Evolutionary conservation across 805 yeast genomes (phyloP), one percentile per base, ranked within the genome.

Genomic region (Kregervanrija fluxuum): DNA sequence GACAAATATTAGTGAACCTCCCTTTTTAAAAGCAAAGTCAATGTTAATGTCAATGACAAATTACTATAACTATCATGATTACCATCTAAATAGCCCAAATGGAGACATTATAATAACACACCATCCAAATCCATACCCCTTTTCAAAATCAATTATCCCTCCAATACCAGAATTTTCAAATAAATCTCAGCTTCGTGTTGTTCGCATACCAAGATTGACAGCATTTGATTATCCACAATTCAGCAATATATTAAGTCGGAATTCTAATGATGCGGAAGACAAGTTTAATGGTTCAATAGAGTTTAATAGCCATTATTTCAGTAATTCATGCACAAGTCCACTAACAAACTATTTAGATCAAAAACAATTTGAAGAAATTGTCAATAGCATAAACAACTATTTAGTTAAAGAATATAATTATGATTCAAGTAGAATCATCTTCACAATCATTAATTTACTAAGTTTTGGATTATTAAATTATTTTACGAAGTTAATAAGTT

Each of bases 41-140:
- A 30, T 17, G 14, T 33, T 11, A 31, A 28, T 32, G 31, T 13
- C 14, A 30, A 16, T 32, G 35, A 40, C 45, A n/a, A 44, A 51
- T 35, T 81, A 78, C 56, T 83, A 80, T 70, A 83, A 84, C 56
- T 82, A 80, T 53, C 87, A 83, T 55, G 90, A 83, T 56, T 79
- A 67, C 8, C 28, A 22, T 54, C 41, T 49, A 12, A 41, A 46
- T 8, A 38, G 40, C 8, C 16, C 17, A 11, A 31, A 36, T 11
- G 36, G 37, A 5, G n/a, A 32, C 8, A 34, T 80, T 10, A 74
- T 77, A 15, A 60, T 80, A 9, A 81, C 82, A 31, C 90, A 83
- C 60, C 84, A 81, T 55, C 89, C 88, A 5, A 80, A 81, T 51
- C 52, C 51, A 11, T 50, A 50, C 17, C 48, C 48, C 11, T 54